Conservation (phyloP, 129 eudicot species). For the Gnaphalium uliginosum region DNA sequence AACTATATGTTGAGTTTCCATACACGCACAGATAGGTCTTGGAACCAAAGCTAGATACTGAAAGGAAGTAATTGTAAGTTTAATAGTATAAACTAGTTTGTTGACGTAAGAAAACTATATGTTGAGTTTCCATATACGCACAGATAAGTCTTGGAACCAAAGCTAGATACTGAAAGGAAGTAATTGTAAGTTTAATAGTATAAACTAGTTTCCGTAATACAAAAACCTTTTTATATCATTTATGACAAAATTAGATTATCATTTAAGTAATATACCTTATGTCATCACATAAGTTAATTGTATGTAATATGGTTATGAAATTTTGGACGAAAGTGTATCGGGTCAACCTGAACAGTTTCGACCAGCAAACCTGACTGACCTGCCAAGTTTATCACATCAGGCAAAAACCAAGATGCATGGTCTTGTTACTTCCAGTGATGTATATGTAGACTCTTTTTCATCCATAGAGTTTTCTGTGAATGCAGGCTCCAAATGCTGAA, state of each 20-base stretch:
- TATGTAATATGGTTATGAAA: neutral
- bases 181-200: neutral
- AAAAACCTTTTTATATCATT: neutral
- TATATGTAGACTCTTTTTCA: slow-evolving; percentile 4
- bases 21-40: slow-evolving; percentile 3
- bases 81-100: too few species aligned
- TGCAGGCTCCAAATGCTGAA: slow-evolving; percentile 35
- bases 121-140: neutral
- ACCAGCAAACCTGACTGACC: neutral
- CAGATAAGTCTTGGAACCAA: slow-evolving; percentile 4
- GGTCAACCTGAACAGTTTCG: neutral
- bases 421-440: neutral
- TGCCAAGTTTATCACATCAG: neutral
- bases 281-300: neutral
- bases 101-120: too few species aligned
- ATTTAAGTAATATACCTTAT: neutral
- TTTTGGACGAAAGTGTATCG: neutral
- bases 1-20: neutral
- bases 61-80: neutral
- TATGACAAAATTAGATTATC: neutral
- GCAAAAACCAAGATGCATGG: neutral
- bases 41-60: neutral
- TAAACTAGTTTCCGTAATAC: neutral
- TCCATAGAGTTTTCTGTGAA: neutral
- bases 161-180: neutral